Percentiles rank a stretch among this genome's conserved stretches.
Conservation (phyloP, 2,329 filamentous ascomycete species). For the Macrophomina pseudophaseolina region DNA sequence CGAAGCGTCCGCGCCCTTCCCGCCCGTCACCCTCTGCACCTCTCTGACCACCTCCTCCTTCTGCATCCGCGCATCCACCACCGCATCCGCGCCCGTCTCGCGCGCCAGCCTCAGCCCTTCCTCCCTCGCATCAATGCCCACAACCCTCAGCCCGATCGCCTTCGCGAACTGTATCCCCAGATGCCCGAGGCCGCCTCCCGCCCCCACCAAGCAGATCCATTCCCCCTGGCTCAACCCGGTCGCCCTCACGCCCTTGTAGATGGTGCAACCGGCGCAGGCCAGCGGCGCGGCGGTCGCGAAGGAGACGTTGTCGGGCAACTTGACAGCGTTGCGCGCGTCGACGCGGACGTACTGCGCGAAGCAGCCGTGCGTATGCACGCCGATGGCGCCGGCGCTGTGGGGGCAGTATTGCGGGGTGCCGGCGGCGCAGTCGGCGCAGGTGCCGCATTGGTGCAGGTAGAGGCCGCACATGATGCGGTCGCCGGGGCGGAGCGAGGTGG, state of each 20-base stretch:
- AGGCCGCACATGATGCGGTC: conserved; percentile 64
- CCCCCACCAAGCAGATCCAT: conserved; percentile 47
- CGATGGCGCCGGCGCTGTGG: conserved; percentile 52
- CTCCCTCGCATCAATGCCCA: conserved; percentile 62
- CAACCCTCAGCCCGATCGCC: conserved; percentile 55
- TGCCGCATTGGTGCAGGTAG: conserved; percentile 58
- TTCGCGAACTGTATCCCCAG: conserved; percentile 59
- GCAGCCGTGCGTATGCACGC: conserved; percentile 58
- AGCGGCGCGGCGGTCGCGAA: conserved; percentile 61
- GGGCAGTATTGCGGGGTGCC: conserved; percentile 62
- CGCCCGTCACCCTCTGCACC: conserved; percentile 55
- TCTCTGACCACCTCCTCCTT: conserved; percentile 55
- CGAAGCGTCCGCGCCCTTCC: conserved; percentile 57
- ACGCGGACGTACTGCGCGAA: conserved; percentile 63
- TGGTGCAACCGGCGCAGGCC: conserved; percentile 61
- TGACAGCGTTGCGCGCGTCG: conserved; percentile 54
- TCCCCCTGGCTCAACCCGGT: conserved; percentile 46
- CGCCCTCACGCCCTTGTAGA: conserved; percentile 54
- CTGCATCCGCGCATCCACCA: conserved; percentile 58
- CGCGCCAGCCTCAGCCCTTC: conserved; percentile 56
- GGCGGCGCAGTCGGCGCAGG: conserved; percentile 58
- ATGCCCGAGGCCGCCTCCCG: conserved; percentile 51
- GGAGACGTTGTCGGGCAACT: conserved; percentile 55
- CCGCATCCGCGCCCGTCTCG: conserved; percentile 56
- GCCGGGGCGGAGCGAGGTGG: conserved; percentile 51